These are phyloP conservation scores for Cystofilobasidium capitatum DNA, from an alignment of 768 basidiomycete species.

Conservation along the genomic window DNA sequence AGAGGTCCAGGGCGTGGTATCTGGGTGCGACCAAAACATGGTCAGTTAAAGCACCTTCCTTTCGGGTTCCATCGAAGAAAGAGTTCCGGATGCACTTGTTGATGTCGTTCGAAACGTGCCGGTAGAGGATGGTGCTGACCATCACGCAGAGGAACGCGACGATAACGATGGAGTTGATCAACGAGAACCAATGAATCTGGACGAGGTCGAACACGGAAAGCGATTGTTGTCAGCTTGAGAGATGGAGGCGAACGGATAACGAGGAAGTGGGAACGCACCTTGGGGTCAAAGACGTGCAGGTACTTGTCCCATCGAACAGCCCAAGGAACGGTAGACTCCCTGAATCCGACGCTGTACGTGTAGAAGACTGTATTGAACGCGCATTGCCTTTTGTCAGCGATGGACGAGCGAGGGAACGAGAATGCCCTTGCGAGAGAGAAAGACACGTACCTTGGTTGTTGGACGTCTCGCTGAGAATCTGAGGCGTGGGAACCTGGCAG, in stretches of 20 bases:
- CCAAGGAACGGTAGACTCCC: conserved; percentile 55
- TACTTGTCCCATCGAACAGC: conserved; percentile 96
- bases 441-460: conserved; percentile 42
- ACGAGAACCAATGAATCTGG: conserved; percentile 88
- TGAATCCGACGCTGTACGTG: conserved; percentile 73
- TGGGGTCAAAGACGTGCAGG: conserved; percentile 41
- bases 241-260: neutral
- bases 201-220: conserved; percentile 59
- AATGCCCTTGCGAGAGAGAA: neutral
- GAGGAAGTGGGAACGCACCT: neutral
- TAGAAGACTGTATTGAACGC: conserved; percentile 45
- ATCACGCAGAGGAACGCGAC: conserved; percentile 82
- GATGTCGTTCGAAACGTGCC: conserved; percentile 84
- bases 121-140: conserved; percentile 81
- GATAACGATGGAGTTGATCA: conserved; percentile 85
- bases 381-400: neutral
- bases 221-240: too few relatives aligned
- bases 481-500: conserved; percentile 33
- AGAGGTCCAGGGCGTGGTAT: conserved; percentile 1
- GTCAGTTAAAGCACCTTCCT: neutral
- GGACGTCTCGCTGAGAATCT: conserved; percentile 54
- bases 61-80: neutral
- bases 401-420: neutral
- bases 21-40: neutral
- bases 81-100: neutral